phyloP scores from a whole-genome alignment of 306 rosid species.

The Quercus robur region DNA sequence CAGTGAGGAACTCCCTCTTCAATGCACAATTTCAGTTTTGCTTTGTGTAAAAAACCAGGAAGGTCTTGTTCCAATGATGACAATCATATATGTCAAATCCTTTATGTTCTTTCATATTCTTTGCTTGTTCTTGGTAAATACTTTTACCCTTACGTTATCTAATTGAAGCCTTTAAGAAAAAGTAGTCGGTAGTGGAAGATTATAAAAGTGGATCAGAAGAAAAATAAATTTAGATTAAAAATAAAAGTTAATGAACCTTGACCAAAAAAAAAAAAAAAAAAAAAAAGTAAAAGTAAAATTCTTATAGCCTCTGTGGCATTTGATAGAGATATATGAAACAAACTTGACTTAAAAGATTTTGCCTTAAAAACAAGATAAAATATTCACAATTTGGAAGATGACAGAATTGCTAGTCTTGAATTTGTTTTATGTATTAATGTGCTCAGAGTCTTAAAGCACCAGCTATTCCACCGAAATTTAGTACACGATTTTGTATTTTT shows the following conservation, averaged over 20 bases:
- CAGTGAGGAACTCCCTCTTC: not conserved
- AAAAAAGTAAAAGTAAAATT: too few species aligned
- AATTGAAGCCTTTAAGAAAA: not conserved
- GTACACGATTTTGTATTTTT: too few species aligned
- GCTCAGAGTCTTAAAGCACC: too few species aligned
- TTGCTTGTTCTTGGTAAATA: slow-evolving; percentile 33
- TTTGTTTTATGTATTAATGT: too few species aligned
- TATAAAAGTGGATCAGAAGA: not conserved
- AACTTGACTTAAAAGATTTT: too few species aligned
- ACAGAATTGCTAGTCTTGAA: too few species aligned
- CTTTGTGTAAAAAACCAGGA: not conserved
- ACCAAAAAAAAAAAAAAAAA: too few species aligned
- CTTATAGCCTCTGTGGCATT: too few species aligned
- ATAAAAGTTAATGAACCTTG: slow-evolving; percentile 4
- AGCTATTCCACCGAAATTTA: too few species aligned
- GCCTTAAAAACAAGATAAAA: too few species aligned
- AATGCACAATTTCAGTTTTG: not conserved
- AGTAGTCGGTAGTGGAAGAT: not conserved
- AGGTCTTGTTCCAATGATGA: not conserved
- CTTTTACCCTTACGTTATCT: not conserved
- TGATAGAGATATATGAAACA: too few species aligned
- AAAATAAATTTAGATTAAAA: not conserved
- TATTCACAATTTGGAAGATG: too few species aligned
- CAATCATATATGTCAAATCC: not conserved
- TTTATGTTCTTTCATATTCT: slow-evolving; percentile 16